These are phyloP conservation scores for Citrus trifoliata DNA, from an alignment of 345 rosid species.

Conservation along the genomic window DNA sequence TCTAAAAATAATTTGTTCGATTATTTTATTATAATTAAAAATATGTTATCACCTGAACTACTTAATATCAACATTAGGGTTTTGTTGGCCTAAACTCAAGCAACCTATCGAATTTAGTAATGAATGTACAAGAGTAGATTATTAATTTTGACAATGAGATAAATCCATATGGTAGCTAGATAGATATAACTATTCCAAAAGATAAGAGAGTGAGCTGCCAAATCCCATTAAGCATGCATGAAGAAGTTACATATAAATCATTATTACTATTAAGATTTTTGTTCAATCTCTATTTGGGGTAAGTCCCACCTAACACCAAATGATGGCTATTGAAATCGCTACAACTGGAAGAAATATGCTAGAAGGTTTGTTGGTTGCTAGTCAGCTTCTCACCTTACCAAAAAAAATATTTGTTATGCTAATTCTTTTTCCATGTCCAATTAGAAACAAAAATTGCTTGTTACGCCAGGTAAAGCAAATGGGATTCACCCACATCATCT, in stretches of 20 bases:
- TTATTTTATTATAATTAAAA: too few relatives aligned
- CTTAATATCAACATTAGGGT: background rate
- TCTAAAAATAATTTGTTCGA: too few relatives aligned
- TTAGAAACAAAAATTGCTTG: background rate
- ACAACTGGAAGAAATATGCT: conserved; percentile 4
- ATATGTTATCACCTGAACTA: too few relatives aligned
- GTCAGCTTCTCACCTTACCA: conserved; percentile 29
- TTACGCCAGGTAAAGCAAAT: background rate
- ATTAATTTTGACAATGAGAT: background rate
- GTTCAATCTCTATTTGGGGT: conserved; percentile 2
- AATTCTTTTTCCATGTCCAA: background rate
- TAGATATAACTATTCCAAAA: background rate
- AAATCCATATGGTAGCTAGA: background rate
- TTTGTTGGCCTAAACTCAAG: background rate
- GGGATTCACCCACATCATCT: background rate
- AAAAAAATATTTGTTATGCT: background rate
- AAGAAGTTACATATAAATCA: background rate
- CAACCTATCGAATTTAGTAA: background rate
- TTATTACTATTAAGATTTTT: background rate
- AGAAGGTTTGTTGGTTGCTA: conserved; percentile 9
- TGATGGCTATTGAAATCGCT: background rate
- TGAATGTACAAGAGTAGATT: background rate
- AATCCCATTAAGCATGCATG: background rate
- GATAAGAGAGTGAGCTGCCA: background rate
- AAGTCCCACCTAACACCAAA: conserved; percentile 5